Base-by-base conservation (phyloP, 305 asterid species). In the Fraxinus sp. region DNA sequence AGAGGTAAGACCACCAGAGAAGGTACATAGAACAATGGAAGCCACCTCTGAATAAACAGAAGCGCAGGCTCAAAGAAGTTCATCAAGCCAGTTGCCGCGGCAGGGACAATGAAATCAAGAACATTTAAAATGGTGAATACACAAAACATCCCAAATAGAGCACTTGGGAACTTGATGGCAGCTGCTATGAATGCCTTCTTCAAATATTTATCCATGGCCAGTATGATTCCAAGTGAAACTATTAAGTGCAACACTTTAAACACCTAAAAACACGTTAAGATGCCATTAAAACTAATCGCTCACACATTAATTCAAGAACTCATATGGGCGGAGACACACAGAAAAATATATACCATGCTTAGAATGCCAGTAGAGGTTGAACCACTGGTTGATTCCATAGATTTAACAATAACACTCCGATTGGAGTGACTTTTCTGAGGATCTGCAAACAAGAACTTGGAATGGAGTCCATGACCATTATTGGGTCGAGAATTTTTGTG, bases 21-120 rank as follows among this genome's bases (percentile, higher is more conserved):
- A 43, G 99, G 99, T 70, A 96, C 99, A 55, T 96, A 96, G 84
- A 96, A 96, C 91, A 96, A 80, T 1, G 99, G 99, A 84, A 96
- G 99, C 99, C 99, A 96, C 80, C 98, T 86, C 86, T 96, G 99
- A 39, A 96, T 96, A 80, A 96, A 96, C 81, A 94, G 84, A 82
- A 96, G 93, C 24, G 98, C 99, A 26, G 98, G 99, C 92, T 96
- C 97, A 72, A 96, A 96, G 88, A 96, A 96, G 91, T 91, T 91
- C 94, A 93, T 82, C 91, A 96, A 85, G 57, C 86, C 82, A 32
- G 93, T 90, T 1, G 98, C 98, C 0, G 94, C 98, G 4, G 89
- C 89, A 37, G 98, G 99, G 85, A 94, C 85, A 35, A 86, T 81
- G 35, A 92, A 86, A 83, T 96, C 99, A 33, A 96, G 99, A 85